Evolutionary conservation across 306 rosid genomes (phyloP).

Genomic region (Gillenia trifoliata): DNA sequence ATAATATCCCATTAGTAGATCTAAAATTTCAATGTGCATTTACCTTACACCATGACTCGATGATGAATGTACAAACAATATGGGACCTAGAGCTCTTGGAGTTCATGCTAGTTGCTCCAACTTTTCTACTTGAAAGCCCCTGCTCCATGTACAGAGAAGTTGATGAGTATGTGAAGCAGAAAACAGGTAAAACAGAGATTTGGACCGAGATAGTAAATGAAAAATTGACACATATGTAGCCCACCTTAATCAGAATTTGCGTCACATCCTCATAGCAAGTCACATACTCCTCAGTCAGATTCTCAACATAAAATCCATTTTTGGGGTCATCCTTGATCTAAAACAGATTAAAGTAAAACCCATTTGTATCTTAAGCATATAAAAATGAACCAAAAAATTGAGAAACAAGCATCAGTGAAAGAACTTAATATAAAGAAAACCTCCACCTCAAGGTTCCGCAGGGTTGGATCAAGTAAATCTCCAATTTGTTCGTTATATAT

Average conservation of each 20-base stretch:
- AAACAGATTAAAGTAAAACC: constrained; percentile 21
- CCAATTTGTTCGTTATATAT: constrained; percentile 49
- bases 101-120: constrained; percentile 78
- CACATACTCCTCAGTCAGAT: constrained; percentile 88
- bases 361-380: neutral
- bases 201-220: neutral
- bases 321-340: constrained; percentile 80
- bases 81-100: constrained; percentile 96
- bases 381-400: neutral
- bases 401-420: constrained; percentile 3
- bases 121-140: constrained; percentile 98
- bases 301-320: constrained; percentile 63
- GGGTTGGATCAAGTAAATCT: constrained; percentile 52
- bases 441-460: constrained; percentile 75
- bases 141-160: constrained; percentile 29
- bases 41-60: constrained; percentile 98
- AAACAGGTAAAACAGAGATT: neutral
- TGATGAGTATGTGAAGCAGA: neutral
- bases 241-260: constrained; percentile 85
- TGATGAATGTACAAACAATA: constrained; percentile 69
- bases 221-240: neutral
- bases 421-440: constrained; percentile 7
- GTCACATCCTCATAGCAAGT: constrained; percentile 85
- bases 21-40: constrained; percentile 3
- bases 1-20: neutral